phyloP scores from a whole-genome alignment of 805 yeast species.

The Maudiozyma turicensis region DNA sequence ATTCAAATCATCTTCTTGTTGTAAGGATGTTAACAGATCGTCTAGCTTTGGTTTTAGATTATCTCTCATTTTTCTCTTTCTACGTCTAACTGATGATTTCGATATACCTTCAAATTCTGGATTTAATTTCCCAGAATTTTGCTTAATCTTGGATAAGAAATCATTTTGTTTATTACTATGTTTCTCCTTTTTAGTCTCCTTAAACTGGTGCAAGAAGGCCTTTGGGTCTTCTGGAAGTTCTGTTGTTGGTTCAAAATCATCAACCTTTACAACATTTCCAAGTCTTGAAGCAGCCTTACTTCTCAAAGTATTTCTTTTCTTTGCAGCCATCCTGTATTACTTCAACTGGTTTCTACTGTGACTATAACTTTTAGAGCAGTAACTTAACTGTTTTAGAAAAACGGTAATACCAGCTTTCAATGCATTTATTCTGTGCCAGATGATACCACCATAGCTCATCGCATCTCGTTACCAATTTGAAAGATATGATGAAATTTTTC shows the following conservation, averaged over 20 bases:
- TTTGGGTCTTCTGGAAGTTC: slow-evolving; percentile 30
- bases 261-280: slow-evolving; percentile 5
- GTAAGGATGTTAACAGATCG: slow-evolving; percentile 49
- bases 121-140: slow-evolving; percentile 8
- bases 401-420: no score
- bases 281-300: slow-evolving; percentile 30
- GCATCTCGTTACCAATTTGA: not conserved
- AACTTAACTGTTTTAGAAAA: no score
- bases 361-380: no score
- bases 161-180: slow-evolving; percentile 32
- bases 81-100: slow-evolving; percentile 54
- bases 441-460: not conserved
- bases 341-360: not conserved
- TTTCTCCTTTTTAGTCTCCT: slow-evolving; percentile 46
- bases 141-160: slow-evolving; percentile 19
- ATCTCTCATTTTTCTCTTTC: slow-evolving; percentile 54
- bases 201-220: slow-evolving; percentile 44
- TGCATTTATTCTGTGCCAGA: no score
- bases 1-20: slow-evolving; percentile 24
- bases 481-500: not conserved
- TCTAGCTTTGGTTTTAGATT: slow-evolving; percentile 58
- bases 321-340: slow-evolving; percentile 30
- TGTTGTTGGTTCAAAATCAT: slow-evolving; percentile 1
- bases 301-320: slow-evolving; percentile 39
- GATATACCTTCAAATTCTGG: slow-evolving; percentile 41